A percentile compares a stretch with the other conserved stretches of the same genome.
phyloP scores from a whole-genome alignment of 2,329 filamentous ascomycete genomes.

The Didymosphaeria variabile region DNA sequence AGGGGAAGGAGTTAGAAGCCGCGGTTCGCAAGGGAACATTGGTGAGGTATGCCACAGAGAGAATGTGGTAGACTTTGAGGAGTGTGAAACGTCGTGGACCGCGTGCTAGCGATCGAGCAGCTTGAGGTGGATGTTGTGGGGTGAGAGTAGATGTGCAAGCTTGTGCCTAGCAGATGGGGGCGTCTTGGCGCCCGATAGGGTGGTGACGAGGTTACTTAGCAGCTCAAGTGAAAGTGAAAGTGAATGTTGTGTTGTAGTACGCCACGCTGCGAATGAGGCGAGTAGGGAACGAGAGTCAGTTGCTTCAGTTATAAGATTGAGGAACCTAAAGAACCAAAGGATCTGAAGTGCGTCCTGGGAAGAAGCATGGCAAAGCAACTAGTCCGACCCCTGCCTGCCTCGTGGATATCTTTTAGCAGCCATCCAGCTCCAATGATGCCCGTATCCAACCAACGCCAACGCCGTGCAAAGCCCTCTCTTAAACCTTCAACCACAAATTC shows the following conservation, averaged over 20 bases:
- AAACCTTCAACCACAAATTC: conserved; percentile 61
- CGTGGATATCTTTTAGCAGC: conserved; percentile 9
- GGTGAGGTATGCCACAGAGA: not conserved
- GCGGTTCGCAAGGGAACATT: not conserved
- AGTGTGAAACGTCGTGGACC: not conserved
- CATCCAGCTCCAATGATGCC: conserved; percentile 12
- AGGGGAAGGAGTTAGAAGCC: not conserved
- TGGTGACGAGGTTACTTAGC: not conserved
- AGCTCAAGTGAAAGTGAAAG: not conserved
- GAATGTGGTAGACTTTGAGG: not conserved
- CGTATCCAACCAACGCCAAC: conserved; percentile 37
- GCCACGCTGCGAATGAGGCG: not conserved
- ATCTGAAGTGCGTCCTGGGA: not conserved
- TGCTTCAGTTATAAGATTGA: conserved; percentile 1
- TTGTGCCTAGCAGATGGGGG: not conserved
- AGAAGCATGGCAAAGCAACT: conserved; percentile 3
- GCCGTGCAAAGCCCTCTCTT: conserved; percentile 31
- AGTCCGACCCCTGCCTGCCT: conserved; percentile 10
- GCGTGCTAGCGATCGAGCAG: not conserved
- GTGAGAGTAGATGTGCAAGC: not conserved
- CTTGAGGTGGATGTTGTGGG: not conserved
- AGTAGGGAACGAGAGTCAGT: not conserved
- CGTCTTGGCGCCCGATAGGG: not conserved
- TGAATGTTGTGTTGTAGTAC: not conserved
- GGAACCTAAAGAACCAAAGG: not conserved